These are phyloP conservation scores for Nematodospora anomalae DNA, from an alignment of 1,139 yeast species.

Conservation along the genomic window DNA sequence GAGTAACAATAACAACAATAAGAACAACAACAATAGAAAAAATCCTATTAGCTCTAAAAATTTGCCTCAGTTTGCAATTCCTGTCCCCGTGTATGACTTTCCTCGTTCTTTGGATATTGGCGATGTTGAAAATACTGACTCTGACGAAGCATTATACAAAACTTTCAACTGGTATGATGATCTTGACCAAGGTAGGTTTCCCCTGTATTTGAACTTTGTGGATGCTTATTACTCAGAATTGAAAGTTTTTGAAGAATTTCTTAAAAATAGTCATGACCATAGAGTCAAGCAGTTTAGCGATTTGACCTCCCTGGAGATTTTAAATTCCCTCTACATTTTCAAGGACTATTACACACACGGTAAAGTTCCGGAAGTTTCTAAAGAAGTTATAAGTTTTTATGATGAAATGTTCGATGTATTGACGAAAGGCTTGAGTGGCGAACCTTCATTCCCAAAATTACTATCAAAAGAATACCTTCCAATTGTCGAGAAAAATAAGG, in stretches of 20 bases:
- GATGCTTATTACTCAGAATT: conserved; percentile 23
- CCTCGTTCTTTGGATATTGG: too few species aligned
- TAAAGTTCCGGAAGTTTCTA: conserved; percentile 20
- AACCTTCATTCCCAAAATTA: conserved; percentile 13
- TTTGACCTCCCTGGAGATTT: conserved; percentile 29
- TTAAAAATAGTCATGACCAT: conserved; percentile 23
- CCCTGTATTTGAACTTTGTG: conserved; percentile 18
- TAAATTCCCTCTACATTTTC: conserved; percentile 31
- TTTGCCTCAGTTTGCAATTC: neutral
- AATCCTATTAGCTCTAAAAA: neutral
- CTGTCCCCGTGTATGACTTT: neutral
- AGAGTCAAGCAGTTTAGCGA: conserved; percentile 25
- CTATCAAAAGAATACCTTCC: conserved; percentile 18
- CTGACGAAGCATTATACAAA: neutral
- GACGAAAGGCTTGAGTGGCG: neutral
- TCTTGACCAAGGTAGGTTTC: neutral
- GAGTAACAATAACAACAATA: conserved; percentile 7
- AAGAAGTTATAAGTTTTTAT: conserved; percentile 20
- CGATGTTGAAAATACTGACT: neutral
- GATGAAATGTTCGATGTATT: conserved; percentile 24
- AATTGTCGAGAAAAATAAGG: conserved; percentile 7
- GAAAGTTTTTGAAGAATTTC: conserved; percentile 23
- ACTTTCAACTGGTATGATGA: neutral
- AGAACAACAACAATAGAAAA: neutral
- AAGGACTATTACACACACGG: conserved; percentile 25